Evolutionary conservation across 2,329 filamentous ascomycete species (phyloP).

Genomic region (Paecilomyces sp.): DNA sequence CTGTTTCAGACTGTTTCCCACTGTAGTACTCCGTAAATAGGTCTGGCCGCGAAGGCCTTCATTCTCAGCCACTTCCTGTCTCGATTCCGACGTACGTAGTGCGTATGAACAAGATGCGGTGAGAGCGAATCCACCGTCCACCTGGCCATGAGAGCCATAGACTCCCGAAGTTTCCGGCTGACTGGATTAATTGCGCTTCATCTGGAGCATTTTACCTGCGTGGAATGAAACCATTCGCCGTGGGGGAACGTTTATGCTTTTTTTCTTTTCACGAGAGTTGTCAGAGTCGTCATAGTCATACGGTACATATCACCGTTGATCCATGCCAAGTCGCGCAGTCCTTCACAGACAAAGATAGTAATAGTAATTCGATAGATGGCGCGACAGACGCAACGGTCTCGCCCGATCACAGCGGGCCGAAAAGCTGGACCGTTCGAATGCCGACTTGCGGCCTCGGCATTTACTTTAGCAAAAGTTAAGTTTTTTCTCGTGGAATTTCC

Average conservation of each 20-base stretch:
- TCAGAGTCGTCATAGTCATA: background rate
- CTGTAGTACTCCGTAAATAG: background rate
- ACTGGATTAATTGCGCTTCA: background rate
- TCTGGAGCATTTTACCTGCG: background rate
- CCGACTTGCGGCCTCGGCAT: background rate
- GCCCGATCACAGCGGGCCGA: background rate
- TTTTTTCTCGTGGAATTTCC: background rate
- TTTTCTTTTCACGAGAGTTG: background rate
- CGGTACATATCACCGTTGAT: background rate
- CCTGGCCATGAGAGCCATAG: background rate
- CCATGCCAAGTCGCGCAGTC: conserved; percentile 7
- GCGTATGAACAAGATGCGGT: background rate
- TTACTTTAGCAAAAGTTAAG: background rate
- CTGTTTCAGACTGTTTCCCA: background rate
- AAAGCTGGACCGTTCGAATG: background rate
- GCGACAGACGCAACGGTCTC: background rate
- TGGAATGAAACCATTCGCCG: background rate
- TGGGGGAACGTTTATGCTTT: background rate
- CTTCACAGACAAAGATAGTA: conserved; percentile 11
- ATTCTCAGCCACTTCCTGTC: background rate
- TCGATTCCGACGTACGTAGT: background rate
- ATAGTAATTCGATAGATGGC: background rate
- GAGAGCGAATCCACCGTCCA: background rate
- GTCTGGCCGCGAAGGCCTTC: background rate
- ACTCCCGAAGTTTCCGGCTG: background rate